A percentile compares a stretch with the other conserved stretches of the same genome.
These are phyloP conservation scores for Cryptosporidium muris DNA, from an alignment of 169 alveolate species.

Conservation along the genomic window DNA sequence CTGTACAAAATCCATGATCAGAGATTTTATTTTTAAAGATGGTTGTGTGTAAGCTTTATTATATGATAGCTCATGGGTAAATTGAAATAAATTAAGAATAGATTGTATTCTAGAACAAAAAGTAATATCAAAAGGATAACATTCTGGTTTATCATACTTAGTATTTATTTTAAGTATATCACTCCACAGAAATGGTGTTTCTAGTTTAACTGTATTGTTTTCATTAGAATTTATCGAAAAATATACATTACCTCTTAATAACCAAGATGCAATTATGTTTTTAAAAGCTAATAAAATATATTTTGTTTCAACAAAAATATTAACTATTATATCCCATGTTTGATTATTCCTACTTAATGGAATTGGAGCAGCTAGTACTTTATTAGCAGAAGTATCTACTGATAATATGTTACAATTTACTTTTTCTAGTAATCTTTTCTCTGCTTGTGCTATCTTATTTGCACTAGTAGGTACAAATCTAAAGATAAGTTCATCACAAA, in stretches of 20 bases:
- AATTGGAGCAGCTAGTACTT: background rate
- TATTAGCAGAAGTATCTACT: background rate
- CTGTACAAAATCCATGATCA: background rate
- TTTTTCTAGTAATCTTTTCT: slow-evolving; percentile 4
- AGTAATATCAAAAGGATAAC: background rate
- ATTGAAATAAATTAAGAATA: slow-evolving; percentile 36
- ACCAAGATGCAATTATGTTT: slow-evolving; percentile 21
- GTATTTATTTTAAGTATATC: background rate
- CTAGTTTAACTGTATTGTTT: background rate
- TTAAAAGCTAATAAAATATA: slow-evolving; percentile 11
- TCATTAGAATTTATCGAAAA: background rate
- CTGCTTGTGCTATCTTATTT: slow-evolving; percentile 21
- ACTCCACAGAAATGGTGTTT: background rate
- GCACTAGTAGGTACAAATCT: slow-evolving; percentile 25
- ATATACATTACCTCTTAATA: background rate
- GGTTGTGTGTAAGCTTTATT: background rate
- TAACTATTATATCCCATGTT: slow-evolving; percentile 27
- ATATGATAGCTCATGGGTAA: background rate
- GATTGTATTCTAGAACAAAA: slow-evolving; percentile 19
- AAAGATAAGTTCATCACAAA: background rate
- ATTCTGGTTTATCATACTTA: background rate
- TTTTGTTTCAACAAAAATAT: slow-evolving; percentile 24
- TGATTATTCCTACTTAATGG: slow-evolving; percentile 23
- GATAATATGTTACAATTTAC: background rate
- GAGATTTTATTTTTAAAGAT: background rate